Conservation (phyloP, 2,329 filamentous ascomycete species). For the Cytospora piceicola region DNA sequence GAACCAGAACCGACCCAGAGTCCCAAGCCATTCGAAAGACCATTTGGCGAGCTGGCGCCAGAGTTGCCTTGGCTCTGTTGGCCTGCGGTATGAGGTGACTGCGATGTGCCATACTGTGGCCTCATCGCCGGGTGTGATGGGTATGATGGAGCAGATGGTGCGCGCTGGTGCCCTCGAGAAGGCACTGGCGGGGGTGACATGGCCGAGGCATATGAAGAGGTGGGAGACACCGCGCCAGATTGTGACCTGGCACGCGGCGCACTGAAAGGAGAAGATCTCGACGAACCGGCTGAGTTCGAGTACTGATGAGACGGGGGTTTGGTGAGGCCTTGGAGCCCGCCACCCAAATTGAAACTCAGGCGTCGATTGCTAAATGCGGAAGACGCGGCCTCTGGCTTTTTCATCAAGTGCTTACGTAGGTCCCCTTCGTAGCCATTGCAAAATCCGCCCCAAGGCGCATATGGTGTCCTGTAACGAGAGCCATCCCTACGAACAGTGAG, state of each 20-base stretch:
- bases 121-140: conserved; percentile 46
- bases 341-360: conserved; percentile 30
- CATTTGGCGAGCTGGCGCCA: neutral
- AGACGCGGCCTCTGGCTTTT: conserved; percentile 42
- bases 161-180: conserved; percentile 28
- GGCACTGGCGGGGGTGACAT: conserved; percentile 31
- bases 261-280: conserved; percentile 27
- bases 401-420: conserved; percentile 50
- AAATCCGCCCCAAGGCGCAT: conserved; percentile 60
- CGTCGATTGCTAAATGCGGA: conserved; percentile 37
- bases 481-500: conserved; percentile 48
- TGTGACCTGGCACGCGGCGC: conserved; percentile 18
- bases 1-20: neutral
- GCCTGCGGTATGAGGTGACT: conserved; percentile 23
- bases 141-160: conserved; percentile 30
- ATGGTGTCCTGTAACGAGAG: conserved; percentile 63
- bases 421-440: conserved; percentile 65
- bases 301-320: conserved; percentile 30
- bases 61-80: conserved; percentile 15
- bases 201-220: conserved; percentile 28
- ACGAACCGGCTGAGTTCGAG: conserved; percentile 29
- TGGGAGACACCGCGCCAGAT: conserved; percentile 28
- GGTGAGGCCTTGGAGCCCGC: conserved; percentile 30
- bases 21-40: conserved; percentile 1
- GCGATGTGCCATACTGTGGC: conserved; percentile 36